Conservation (phyloP, 495 filamentous ascomycete species). For the Penicillium riverlandense region DNA sequence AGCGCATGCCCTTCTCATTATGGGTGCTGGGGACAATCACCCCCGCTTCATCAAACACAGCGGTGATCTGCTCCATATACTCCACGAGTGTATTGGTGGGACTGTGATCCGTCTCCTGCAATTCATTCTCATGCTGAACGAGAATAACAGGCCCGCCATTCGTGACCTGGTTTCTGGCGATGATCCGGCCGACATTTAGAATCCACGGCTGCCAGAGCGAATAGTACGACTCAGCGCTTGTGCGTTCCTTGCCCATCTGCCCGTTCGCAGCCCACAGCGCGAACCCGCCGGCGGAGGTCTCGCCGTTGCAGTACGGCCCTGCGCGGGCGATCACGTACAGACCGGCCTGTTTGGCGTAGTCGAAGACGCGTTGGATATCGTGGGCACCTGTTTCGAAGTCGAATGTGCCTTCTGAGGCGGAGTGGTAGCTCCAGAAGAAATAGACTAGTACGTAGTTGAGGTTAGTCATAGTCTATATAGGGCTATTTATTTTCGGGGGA, state of each 20-base stretch:
- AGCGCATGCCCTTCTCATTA: constrained; percentile 48
- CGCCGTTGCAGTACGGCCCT: constrained; percentile 54
- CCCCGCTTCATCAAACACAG: constrained; percentile 39
- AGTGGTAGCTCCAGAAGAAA: constrained; percentile 53
- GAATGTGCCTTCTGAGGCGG: constrained; percentile 36
- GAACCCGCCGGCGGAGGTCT: constrained; percentile 42
- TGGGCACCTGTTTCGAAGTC: constrained; percentile 52
- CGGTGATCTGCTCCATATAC: constrained; percentile 46
- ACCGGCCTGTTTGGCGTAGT: constrained; percentile 48
- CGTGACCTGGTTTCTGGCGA: constrained; percentile 43
- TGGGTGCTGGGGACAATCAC: constrained; percentile 43
- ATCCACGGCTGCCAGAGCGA: constrained; percentile 39
- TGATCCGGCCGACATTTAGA: constrained; percentile 35
- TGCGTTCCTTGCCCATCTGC: constrained; percentile 37
- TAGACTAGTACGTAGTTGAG: constrained; percentile 24
- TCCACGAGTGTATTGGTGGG: constrained; percentile 32
- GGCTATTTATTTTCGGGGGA: neutral
- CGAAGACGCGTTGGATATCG: constrained; percentile 45
- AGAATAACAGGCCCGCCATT: constrained; percentile 47
- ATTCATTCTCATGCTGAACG: constrained; percentile 48
- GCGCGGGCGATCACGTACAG: constrained; percentile 52
- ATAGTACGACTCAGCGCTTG: constrained; percentile 35
- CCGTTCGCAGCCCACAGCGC: constrained; percentile 47
- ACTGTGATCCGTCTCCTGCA: constrained; percentile 31
- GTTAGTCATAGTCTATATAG: too few relatives aligned